phyloP scores from a whole-genome alignment of 208 protist genomes.

The Trypanosoma conorhini region DNA sequence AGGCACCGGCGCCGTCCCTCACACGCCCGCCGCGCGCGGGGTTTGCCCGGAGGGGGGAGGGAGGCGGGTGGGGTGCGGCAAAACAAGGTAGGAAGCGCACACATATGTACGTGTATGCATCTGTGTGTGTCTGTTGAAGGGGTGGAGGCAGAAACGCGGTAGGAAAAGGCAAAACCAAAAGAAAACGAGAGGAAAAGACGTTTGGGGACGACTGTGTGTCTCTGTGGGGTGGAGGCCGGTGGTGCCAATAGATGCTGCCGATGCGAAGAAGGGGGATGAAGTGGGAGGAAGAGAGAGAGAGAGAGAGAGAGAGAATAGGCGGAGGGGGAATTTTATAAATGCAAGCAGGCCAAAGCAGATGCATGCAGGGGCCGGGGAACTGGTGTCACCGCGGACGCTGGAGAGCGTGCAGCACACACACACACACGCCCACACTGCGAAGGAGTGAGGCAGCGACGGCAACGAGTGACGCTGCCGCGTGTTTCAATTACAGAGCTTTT shows the following conservation, averaged over 20 bases:
- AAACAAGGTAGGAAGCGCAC: neutral
- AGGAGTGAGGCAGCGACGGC: too few relatives aligned
- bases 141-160: neutral
- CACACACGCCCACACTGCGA: too few relatives aligned
- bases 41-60: neutral
- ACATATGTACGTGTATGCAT: too few relatives aligned
- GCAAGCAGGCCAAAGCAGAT: neutral
- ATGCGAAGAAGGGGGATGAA: neutral
- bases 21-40: neutral
- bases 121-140: too few relatives aligned
- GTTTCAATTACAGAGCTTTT: neutral
- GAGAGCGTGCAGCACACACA: too few relatives aligned
- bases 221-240: neutral
- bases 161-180: conserved; percentile 9
- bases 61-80: neutral
- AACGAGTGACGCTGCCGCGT: too few relatives aligned
- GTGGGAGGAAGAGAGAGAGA: neutral
- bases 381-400: too few relatives aligned
- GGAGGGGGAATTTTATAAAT: neutral
- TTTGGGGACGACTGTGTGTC: neutral
- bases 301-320: conserved; percentile 1
- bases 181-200: neutral
- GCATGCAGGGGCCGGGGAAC: too few relatives aligned
- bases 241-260: neutral
- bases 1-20: neutral